Evolutionary conservation across 495 filamentous ascomycete species (phyloP).

Genomic region (Penicillium robsamsonii): DNA sequence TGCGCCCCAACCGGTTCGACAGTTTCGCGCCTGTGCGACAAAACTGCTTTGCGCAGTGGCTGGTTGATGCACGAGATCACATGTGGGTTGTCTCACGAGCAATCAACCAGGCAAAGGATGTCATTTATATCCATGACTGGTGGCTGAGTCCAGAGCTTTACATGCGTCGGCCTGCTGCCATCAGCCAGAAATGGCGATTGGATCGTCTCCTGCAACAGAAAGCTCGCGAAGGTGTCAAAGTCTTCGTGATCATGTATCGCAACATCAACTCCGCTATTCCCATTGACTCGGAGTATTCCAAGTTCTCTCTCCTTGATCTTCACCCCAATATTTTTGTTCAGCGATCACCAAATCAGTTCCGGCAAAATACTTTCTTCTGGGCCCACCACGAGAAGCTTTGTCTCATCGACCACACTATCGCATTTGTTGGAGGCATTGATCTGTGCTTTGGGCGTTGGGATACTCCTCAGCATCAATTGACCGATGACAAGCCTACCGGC

Average conservation of each 20-base stretch:
- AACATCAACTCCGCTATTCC: constrained; percentile 98
- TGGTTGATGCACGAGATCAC: constrained; percentile 95
- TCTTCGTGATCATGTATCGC: constrained; percentile 97
- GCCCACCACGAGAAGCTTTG: constrained; percentile 98
- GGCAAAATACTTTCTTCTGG: constrained; percentile 99
- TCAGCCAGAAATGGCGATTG: constrained; percentile 97
- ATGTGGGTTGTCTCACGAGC: constrained; percentile 99
- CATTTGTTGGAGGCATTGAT: constrained; percentile 95
- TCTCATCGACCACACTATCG: constrained; percentile 92
- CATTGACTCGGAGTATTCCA: constrained; percentile 98
- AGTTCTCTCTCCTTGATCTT: constrained; percentile 93
- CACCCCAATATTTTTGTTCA: constrained; percentile 97
- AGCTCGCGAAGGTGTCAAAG: constrained; percentile 91
- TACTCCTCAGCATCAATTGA: constrained; percentile 84
- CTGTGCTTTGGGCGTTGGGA: constrained; percentile 98
- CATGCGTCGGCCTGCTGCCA: constrained; percentile 89
- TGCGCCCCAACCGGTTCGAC: constrained; percentile 77
- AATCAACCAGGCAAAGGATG: constrained; percentile 96
- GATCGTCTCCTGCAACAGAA: constrained; percentile 94
- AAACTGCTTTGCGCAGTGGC: constrained; percentile 89
- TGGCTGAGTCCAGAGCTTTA: constrained; percentile 97
- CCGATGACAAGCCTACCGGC: constrained; percentile 91
- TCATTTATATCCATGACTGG: constrained; percentile 99
- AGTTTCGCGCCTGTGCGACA: constrained; percentile 91
- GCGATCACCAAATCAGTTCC: constrained; percentile 92